Evolutionary conservation across 2,329 filamentous ascomycete species (phyloP), one percentile per base, ranked within the genome.

Genomic region (Bipolaris cookei): DNA sequence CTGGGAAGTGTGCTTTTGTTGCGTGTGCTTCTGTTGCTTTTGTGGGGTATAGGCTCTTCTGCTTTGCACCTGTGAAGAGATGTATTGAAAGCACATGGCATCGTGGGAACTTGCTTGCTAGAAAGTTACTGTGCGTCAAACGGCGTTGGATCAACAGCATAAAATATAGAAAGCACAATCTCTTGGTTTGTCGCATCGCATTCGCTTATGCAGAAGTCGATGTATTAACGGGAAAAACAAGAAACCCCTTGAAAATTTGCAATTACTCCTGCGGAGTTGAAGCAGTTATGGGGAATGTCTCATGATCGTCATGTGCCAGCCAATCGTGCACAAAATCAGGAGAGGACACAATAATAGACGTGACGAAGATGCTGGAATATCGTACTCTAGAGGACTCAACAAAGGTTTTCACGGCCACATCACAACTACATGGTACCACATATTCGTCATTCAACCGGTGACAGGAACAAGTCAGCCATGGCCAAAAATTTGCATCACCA

Each of bases 11-110:
- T 66, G 6, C 25, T 62, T 4, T 45, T 64, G 41, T 39, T 71
- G 47, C 20, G 61, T 14, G 13, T 66, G 6, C 25, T 62, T 4
- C 45, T 64, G 41, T 39, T 71, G 47, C 20, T 61, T 7, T 54
- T 56, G 38, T 30, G 66, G 32, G 44, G 58, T 25, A 28, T 68
- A 18, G 62, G 59, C 8, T 62, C 56, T 58, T 45, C 66, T 20
- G 61, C 62, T 32, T 46, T 66, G 45, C 59, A 61, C 55, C 28
- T 64, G 28, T 69, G 54, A 64, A 45, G 4, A 21, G 48, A 28
- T 25, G 23, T 42, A 21, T 30, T 18, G 7, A 25, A 25, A 23
- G 14, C 11, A 23, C n/a, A 8, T 39, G 30, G 32, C n/a, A 20
- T 45, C 11, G 16, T 6, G 30, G 37, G 25, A 16, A 50, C 54